phyloP scores from a whole-genome alignment of 2,329 filamentous ascomycete genomes.

The Didymella pomorum region DNA sequence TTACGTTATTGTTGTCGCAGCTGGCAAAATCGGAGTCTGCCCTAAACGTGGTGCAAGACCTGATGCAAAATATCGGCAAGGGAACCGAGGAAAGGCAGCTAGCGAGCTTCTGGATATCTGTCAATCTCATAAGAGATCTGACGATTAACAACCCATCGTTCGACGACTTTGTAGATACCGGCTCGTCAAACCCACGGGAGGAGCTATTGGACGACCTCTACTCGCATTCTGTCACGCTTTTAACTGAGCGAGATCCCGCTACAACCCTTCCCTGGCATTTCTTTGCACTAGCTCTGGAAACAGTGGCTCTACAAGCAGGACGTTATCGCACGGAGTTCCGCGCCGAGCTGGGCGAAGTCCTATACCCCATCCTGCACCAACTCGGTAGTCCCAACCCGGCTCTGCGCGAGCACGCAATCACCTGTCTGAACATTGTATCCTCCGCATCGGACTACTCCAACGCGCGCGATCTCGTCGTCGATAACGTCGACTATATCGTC shows the following conservation, averaged over 20 bases:
- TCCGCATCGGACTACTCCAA: constrained; percentile 74
- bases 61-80: constrained; percentile 70
- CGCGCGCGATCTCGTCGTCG: constrained; percentile 81
- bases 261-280: constrained; percentile 70
- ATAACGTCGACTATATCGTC: constrained; percentile 95
- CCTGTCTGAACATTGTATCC: constrained; percentile 82
- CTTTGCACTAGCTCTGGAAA: constrained; percentile 81
- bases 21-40: constrained; percentile 57
- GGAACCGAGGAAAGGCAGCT: constrained; percentile 67
- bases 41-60: constrained; percentile 65
- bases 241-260: constrained; percentile 57
- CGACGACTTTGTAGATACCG: constrained; percentile 71
- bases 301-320: constrained; percentile 77
- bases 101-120: constrained; percentile 80
- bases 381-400: constrained; percentile 74
- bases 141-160: constrained; percentile 62
- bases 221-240: constrained; percentile 68
- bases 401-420: constrained; percentile 82
- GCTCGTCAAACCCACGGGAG: constrained; percentile 38
- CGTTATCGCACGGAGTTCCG: constrained; percentile 74
- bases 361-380: constrained; percentile 92
- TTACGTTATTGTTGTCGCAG: constrained; percentile 68
- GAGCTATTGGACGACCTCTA: constrained; percentile 69
- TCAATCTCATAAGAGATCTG: constrained; percentile 72
- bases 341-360: constrained; percentile 84